Evolutionary conservation across 257 asterid genomes (phyloP).

Genomic region (Gentiana dahurica): DNA sequence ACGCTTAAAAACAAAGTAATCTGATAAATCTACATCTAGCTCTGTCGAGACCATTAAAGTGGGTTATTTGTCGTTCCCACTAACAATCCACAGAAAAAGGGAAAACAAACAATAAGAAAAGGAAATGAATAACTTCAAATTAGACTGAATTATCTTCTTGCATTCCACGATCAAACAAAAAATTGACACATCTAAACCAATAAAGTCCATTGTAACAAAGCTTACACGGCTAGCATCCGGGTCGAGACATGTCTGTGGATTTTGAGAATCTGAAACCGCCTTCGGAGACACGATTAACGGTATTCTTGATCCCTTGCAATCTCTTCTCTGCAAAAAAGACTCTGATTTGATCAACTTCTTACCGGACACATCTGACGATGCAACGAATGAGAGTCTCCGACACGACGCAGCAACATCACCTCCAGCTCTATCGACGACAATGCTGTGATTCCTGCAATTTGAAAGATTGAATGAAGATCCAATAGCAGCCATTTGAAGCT

Average conservation of each 20-base stretch:
- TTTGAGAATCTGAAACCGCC: conserved; percentile 90
- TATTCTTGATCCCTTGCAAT: conserved; percentile 15
- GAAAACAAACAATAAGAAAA: too few species aligned
- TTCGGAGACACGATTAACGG: conserved; percentile 62
- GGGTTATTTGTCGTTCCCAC: too few species aligned
- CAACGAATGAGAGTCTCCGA: conserved; percentile 43
- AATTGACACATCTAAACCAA: background rate
- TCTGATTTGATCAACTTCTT: conserved; percentile 19
- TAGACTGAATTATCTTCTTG: background rate
- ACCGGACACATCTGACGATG: conserved; percentile 32
- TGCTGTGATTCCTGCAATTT: conserved; percentile 5
- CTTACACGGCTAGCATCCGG: conserved; percentile 86
- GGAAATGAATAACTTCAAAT: too few species aligned
- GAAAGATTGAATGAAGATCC: conserved; percentile 19
- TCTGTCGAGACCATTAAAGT: too few species aligned
- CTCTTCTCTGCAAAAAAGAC: conserved; percentile 15
- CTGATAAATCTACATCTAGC: background rate
- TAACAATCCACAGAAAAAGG: too few species aligned
- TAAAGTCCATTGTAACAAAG: background rate
- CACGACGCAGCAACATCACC: conserved; percentile 25
- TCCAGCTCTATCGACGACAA: conserved; percentile 3
- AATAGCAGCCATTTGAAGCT: conserved; percentile 11
- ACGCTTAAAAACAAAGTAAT: conserved; percentile 2
- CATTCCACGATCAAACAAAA: background rate
- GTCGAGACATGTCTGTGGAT: conserved; percentile 84